These are phyloP conservation scores for Huntiella abstrusa DNA, from an alignment of 2,329 filamentous ascomycete species.

Conservation along the genomic window DNA sequence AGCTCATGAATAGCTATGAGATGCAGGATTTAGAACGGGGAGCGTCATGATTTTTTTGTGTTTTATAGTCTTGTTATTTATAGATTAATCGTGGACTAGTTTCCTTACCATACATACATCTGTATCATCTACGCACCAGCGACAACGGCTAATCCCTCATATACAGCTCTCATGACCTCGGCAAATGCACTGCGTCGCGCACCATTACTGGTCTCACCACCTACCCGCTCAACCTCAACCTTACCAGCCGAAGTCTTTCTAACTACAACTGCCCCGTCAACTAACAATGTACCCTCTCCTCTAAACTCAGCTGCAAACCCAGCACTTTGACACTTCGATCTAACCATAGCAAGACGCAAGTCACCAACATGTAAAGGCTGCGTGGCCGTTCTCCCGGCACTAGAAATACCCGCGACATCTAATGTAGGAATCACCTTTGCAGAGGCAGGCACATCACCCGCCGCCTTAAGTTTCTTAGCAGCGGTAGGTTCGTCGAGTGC, in stretches of 20 bases:
- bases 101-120: background rate
- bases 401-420: slow-evolving; percentile 45
- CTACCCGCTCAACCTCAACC: slow-evolving; percentile 72
- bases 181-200: slow-evolving; percentile 48
- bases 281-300: slow-evolving; percentile 76
- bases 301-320: slow-evolving; percentile 84
- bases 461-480: slow-evolving; percentile 9
- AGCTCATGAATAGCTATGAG: slow-evolving; percentile 22
- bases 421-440: slow-evolving; percentile 27
- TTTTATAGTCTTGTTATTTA: background rate
- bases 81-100: background rate
- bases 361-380: slow-evolving; percentile 92
- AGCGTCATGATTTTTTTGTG: background rate
- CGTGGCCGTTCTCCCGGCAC: slow-evolving; percentile 43
- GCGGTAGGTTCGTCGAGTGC: slow-evolving; percentile 14
- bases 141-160: slow-evolving; percentile 83
- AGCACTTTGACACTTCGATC: slow-evolving; percentile 61
- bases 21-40: slow-evolving; percentile 28
- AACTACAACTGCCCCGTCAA: slow-evolving; percentile 76
- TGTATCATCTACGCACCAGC: slow-evolving; percentile 24
- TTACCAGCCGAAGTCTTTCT: slow-evolving; percentile 71
- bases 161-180: slow-evolving; percentile 77
- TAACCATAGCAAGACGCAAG: slow-evolving; percentile 68
- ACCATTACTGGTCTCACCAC: slow-evolving; percentile 17
- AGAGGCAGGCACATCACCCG: slow-evolving; percentile 10